Evolutionary conservation across 139 green algal species (phyloP).

Genomic region (Mesotaenium endlicherianum): DNA sequence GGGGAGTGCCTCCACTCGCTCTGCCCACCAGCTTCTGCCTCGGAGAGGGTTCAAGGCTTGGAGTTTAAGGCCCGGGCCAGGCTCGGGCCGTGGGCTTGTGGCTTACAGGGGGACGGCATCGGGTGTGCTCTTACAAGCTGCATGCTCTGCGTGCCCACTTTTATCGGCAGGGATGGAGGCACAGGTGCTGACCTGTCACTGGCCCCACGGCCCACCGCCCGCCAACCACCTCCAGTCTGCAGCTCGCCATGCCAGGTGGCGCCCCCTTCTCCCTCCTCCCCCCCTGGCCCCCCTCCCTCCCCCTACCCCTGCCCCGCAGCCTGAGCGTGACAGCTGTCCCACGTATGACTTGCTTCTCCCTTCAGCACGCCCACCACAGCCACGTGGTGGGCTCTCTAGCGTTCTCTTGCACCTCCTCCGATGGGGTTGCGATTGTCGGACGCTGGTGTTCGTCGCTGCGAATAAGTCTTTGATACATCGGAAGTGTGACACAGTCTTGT

Average conservation of each 20-base stretch:
- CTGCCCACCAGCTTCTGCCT: background rate
- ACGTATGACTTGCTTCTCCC: no score
- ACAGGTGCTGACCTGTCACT: constrained; percentile 43
- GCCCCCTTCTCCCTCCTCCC: no score
- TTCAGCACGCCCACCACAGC: no score
- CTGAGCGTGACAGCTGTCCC: no score
- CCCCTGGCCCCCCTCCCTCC: no score
- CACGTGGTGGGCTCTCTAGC: no score
- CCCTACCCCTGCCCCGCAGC: no score
- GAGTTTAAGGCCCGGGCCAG: background rate
- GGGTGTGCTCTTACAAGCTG: background rate
- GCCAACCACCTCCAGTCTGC: constrained; percentile 26
- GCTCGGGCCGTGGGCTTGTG: background rate
- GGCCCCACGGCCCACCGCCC: constrained; percentile 15
- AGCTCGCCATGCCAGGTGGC: constrained; percentile 45
- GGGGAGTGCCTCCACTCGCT: background rate
- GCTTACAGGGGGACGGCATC: background rate
- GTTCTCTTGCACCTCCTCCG: no score
- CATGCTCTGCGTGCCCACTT: background rate
- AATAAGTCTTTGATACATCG: no score
- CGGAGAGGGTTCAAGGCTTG: background rate
- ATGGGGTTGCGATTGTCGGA: no score
- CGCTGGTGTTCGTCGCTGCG: no score
- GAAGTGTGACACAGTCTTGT: no score
- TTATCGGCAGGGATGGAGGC: constrained; percentile 34